A percentile compares a stretch with the other conserved stretches of the same genome.
phyloP scores from a whole-genome alignment of 2,329 filamentous ascomycete genomes.

The Aschersonia sp. region DNA sequence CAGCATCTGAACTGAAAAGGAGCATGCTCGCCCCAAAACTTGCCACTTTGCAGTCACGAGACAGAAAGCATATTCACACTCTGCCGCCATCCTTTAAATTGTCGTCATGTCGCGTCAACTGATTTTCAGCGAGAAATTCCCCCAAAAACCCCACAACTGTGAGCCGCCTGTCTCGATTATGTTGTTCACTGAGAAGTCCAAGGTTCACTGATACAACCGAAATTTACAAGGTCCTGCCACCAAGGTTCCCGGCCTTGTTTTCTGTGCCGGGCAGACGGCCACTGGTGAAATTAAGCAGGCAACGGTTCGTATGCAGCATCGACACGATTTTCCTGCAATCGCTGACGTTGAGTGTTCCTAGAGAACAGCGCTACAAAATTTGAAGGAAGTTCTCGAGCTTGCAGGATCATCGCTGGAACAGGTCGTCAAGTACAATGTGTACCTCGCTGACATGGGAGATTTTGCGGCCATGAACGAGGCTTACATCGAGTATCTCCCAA shows the following conservation, averaged over 20 bases:
- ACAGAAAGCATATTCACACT: too few relatives aligned
- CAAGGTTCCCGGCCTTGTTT: slow-evolving; percentile 30
- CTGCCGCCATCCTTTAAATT: neutral
- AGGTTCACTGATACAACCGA: neutral
- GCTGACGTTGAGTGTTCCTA: neutral
- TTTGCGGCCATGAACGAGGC: slow-evolving; percentile 48
- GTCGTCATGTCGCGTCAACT: slow-evolving; percentile 26
- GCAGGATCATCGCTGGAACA: slow-evolving; percentile 47
- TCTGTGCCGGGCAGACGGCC: slow-evolving; percentile 32
- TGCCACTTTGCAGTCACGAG: too few relatives aligned
- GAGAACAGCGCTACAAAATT: slow-evolving; percentile 25
- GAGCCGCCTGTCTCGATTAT: slow-evolving; percentile 4
- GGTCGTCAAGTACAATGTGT: slow-evolving; percentile 58
- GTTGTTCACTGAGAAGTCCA: neutral
- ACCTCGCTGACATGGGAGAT: slow-evolving; percentile 56
- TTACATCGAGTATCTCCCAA: slow-evolving; percentile 22
- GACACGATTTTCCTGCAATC: neutral
- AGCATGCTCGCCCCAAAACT: too few relatives aligned
- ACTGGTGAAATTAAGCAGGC: slow-evolving; percentile 32
- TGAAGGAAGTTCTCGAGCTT: slow-evolving; percentile 53
- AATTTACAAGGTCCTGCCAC: slow-evolving; percentile 19
- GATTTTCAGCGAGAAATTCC: slow-evolving; percentile 30
- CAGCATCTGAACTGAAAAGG: too few relatives aligned
- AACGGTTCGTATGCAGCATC: slow-evolving; percentile 15
- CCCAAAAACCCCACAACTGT: slow-evolving; percentile 31